Percentiles rank a stretch among this genome's conserved stretches.
Evolutionary conservation across 2,329 filamentous ascomycete species (phyloP).

Genomic region (Colletotrichum brevisporum): DNA sequence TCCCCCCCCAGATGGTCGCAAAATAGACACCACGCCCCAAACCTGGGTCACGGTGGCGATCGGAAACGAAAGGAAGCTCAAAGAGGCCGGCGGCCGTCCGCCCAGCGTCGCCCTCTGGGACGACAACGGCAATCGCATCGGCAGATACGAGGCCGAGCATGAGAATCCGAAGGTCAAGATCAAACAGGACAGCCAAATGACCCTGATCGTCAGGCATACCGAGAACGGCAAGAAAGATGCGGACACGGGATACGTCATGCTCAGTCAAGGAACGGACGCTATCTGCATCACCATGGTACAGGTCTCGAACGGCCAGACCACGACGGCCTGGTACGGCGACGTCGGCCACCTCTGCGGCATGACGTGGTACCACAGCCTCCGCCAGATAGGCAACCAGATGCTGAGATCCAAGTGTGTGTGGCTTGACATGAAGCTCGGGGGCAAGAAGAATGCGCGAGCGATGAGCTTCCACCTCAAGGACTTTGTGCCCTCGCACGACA

Average conservation of each 20-base stretch:
- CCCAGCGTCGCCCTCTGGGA: slow-evolving; percentile 42
- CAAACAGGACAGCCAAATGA: slow-evolving; percentile 17
- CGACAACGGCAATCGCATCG: slow-evolving; percentile 39
- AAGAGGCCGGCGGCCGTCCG: slow-evolving; percentile 26
- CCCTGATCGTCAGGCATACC: slow-evolving; percentile 30
- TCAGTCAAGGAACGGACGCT: slow-evolving; percentile 44
- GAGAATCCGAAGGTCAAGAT: not conserved
- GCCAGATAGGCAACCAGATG: slow-evolving; percentile 39
- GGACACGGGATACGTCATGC: slow-evolving; percentile 41
- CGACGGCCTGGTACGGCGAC: slow-evolving; percentile 42
- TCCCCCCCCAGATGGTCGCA: not conserved
- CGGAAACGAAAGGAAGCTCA: not conserved
- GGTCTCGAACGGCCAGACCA: slow-evolving; percentile 39
- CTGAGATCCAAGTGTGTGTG: slow-evolving; percentile 11
- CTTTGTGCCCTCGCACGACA: slow-evolving; percentile 37
- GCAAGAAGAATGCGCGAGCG: slow-evolving; percentile 40
- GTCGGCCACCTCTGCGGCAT: slow-evolving; percentile 42
- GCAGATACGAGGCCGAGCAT: slow-evolving; percentile 30
- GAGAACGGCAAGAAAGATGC: slow-evolving; percentile 28
- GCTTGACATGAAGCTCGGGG: slow-evolving; percentile 7
- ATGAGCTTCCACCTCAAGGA: slow-evolving; percentile 45
- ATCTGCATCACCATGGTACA: slow-evolving; percentile 43
- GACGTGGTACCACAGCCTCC: slow-evolving; percentile 44
- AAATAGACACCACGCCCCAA: not conserved
- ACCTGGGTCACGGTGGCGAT: slow-evolving; percentile 16